phyloP scores from a whole-genome alignment of 306 rosid genomes.

The Lupinus albus region DNA sequence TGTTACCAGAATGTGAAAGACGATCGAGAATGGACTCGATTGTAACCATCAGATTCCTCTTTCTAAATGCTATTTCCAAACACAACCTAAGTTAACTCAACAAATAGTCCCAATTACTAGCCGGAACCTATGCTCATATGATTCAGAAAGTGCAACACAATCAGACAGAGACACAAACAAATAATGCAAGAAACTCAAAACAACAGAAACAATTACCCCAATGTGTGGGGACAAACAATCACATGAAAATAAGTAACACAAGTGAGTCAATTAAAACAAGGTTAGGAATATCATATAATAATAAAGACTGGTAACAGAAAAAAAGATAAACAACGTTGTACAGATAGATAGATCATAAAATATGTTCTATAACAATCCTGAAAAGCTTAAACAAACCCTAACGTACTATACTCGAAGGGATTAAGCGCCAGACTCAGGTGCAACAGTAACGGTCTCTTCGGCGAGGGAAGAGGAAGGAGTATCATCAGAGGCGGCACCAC shows the following conservation, averaged over 20 bases:
- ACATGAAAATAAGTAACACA: background rate
- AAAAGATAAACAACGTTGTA: slow-evolving; percentile 34
- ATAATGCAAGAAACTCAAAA: background rate
- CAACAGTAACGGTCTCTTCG: too few relatives aligned
- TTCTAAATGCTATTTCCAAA: too few relatives aligned
- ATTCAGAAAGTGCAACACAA: background rate
- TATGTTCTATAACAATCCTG: slow-evolving; percentile 1
- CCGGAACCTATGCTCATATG: background rate
- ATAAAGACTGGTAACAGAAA: slow-evolving; percentile 19
- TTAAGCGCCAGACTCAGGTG: slow-evolving; percentile 47
- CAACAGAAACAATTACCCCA: background rate
- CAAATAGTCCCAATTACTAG: slow-evolving; percentile 11
- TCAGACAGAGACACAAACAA: background rate
- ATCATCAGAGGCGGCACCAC: background rate
- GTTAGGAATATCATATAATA: slow-evolving; percentile 1
- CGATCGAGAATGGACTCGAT: background rate
- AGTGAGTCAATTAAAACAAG: background rate
- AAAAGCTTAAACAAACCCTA: slow-evolving; percentile 35
- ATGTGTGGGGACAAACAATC: background rate
- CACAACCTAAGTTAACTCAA: background rate
- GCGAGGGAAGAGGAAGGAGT: slow-evolving; percentile 31
- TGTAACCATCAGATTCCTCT: background rate
- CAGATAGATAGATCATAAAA: slow-evolving; percentile 42
- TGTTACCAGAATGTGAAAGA: background rate
- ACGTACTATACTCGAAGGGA: slow-evolving; percentile 35